Evolutionary conservation across 2,329 filamentous ascomycete genomes (phyloP).

Genomic region (Lojkania enalia): DNA sequence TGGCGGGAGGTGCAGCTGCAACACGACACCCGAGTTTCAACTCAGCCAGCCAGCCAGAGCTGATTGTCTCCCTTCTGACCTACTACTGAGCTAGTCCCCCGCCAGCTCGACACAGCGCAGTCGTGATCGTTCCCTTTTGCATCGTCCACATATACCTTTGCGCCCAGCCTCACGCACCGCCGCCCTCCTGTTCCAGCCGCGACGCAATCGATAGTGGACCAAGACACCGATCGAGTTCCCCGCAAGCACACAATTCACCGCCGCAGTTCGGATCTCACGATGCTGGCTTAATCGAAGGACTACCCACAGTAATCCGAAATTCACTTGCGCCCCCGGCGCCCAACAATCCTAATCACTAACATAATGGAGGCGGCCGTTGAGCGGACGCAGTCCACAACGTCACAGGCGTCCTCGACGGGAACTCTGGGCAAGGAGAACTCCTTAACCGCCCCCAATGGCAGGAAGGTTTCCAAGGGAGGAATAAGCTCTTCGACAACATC

Average conservation of each 20-base stretch:
- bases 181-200: not conserved
- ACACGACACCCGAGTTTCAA: no score
- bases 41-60: no score
- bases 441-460: constrained; percentile 27
- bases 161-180: no score
- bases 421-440: constrained; percentile 25
- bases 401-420: constrained; percentile 22
- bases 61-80: no score
- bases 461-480: constrained; percentile 27
- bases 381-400: constrained; percentile 27
- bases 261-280: not conserved
- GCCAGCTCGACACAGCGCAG: no score
- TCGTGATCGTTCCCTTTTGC: no score
- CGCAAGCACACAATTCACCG: not conserved
- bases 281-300: not conserved
- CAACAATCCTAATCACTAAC: not conserved
- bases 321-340: not conserved
- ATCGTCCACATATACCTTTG: no score
- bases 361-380: constrained; percentile 22
- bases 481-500: constrained; percentile 36
- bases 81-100: no score
- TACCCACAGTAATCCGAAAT: not conserved
- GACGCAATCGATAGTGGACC: not conserved
- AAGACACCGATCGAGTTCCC: not conserved
- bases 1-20: no score